A percentile compares a stretch with the other conserved stretches of the same genome.
Evolutionary conservation across 2,329 filamentous ascomycete genomes (phyloP).

Genomic region (Orbilia ellipsospora): DNA sequence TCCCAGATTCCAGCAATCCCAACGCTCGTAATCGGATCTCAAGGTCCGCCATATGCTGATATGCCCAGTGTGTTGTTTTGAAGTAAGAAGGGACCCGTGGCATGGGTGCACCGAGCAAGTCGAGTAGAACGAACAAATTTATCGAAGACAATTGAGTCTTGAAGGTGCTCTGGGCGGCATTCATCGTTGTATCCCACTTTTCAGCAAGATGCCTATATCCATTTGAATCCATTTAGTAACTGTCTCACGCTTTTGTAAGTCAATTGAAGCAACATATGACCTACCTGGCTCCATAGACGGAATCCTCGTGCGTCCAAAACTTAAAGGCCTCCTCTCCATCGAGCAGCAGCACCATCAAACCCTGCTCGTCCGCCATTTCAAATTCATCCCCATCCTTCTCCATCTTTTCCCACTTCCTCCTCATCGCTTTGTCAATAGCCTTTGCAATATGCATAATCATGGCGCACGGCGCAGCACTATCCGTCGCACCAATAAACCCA

Average conservation of each 20-base stretch:
- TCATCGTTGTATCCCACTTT: constrained; percentile 77
- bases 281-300: constrained; percentile 85
- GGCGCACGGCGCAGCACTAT: constrained; percentile 93
- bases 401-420: constrained; percentile 83
- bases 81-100: constrained; percentile 87
- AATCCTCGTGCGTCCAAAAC: constrained; percentile 82
- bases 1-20: constrained; percentile 67
- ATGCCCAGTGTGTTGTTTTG: constrained; percentile 91
- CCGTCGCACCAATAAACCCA: constrained; percentile 92
- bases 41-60: constrained; percentile 77
- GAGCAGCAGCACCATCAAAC: constrained; percentile 87
- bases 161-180: constrained; percentile 79
- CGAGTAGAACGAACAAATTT: constrained; percentile 88
- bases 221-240: constrained; percentile 24
- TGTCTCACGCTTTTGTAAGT: background rate
- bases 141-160: constrained; percentile 81
- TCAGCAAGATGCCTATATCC: constrained; percentile 75
- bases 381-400: constrained; percentile 63
- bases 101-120: constrained; percentile 78
- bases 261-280: constrained; percentile 53
- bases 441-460: constrained; percentile 88
- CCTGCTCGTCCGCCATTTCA: constrained; percentile 77
- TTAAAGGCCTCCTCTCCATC: constrained; percentile 95
- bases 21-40: constrained; percentile 79
- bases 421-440: constrained; percentile 81